Percentiles rank a stretch among this genome's conserved stretches.
Evolutionary conservation across 805 yeast genomes (phyloP).

Genomic region (Pichia ethanolica): DNA sequence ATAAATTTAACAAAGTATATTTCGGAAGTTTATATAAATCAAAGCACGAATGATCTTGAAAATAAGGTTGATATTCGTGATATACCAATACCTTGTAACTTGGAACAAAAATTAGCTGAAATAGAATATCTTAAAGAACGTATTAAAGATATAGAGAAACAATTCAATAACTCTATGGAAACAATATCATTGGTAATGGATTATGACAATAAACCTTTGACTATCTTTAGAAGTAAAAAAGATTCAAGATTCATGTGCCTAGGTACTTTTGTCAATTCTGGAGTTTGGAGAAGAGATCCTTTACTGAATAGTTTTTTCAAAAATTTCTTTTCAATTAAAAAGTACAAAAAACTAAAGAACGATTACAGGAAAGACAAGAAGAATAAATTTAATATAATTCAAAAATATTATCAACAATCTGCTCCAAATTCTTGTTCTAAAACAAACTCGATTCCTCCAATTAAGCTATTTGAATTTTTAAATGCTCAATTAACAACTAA

Average conservation of each 20-base stretch:
- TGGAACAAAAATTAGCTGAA: neutral
- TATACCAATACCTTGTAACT: neutral
- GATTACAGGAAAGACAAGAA: too few species aligned
- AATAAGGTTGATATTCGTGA: too few species aligned
- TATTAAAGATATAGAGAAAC: neutral
- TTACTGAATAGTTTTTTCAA: conserved; percentile 11
- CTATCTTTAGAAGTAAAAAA: conserved; percentile 8
- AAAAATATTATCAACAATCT: neutral
- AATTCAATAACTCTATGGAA: neutral
- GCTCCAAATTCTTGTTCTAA: neutral
- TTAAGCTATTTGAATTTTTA: conserved; percentile 1
- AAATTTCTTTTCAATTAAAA: conserved; percentile 5
- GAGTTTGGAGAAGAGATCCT: conserved; percentile 16
- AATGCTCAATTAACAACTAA: neutral
- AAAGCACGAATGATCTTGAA: too few species aligned
- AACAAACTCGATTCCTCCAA: neutral
- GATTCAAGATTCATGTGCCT: conserved; percentile 9
- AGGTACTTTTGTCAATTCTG: conserved; percentile 9
- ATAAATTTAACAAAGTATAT: too few species aligned
- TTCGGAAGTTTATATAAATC: too few species aligned
- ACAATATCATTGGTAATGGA: conserved; percentile 11
- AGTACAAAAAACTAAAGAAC: neutral
- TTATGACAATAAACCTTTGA: neutral
- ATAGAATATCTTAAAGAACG: neutral
- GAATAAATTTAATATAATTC: neutral